Evolutionary conservation across 139 green algal species (phyloP), one percentile per base, ranked within the genome.

Genomic region (Astrephomene gubernaculifera): DNA sequence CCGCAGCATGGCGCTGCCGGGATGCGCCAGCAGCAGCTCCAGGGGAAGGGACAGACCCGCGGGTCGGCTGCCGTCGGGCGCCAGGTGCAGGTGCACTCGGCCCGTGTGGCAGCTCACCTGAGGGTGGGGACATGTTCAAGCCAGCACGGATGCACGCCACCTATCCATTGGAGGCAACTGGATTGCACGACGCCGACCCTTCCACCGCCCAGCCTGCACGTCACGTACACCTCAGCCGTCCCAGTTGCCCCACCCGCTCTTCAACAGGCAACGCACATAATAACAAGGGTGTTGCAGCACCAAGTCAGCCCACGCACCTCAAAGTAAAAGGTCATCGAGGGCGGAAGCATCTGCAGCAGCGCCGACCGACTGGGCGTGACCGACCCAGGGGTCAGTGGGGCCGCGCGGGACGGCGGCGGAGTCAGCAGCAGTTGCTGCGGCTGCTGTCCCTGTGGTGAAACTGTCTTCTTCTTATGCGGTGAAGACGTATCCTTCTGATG

Each of bases 81-180:
- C 78, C 7, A 88, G 63, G 84, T 98, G 95, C 38, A 96, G 91
- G 88, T 98, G 96, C 57, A 97, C 57, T 1, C 96, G 87, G 17
- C 85, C 76, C 1, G 93, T 97, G 94, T 97, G 90, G 4, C 29
- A 27, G 45, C 85, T 93, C 14, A 98, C 93, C 88, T 98, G 91
- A 6, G 17, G 39, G 31, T 21, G 38, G 24, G 22, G 5, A 2
- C 35, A 17, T 31, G 35, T 72, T 1, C 1, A 71, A 35, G 12
- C 9, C 10, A n/a, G 61, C 29, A 41, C 29, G 61, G 4, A 92
- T 92, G 49, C 72, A 93, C 2, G 88, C 64, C 4, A n/a, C 19
- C 29, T 27, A 5, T 65, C 17, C 17, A 19, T 19, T 65, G 17
- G 57, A 65, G 14, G 57, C 21, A n/a, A 29, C 21, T 9, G 57